Conservation (phyloP, 495 filamentous ascomycete genomes). For the Darksidea phi region DNA sequence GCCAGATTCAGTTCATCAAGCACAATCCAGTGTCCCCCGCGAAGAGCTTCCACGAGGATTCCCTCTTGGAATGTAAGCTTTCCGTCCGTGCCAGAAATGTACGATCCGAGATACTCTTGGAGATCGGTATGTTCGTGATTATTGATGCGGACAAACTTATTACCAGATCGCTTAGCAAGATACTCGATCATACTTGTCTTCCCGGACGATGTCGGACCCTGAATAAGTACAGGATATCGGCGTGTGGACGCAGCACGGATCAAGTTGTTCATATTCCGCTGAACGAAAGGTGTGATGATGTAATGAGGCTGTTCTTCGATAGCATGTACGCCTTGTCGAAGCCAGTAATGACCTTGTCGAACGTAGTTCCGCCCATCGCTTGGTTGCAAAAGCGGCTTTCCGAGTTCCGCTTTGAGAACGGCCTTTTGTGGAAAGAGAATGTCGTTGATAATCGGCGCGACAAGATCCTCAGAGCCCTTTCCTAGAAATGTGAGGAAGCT, state of each 20-base stretch:
- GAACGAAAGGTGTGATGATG: conserved; percentile 93
- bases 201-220: conserved; percentile 93
- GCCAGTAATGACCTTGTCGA: conserved; percentile 91
- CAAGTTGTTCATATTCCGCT: conserved; percentile 89
- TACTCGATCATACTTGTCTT: conserved; percentile 99
- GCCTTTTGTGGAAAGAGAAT: conserved; percentile 68
- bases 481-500: conserved; percentile 87
- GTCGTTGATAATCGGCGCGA: conserved; percentile 74
- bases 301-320: conserved; percentile 80
- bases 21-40: conserved; percentile 96
- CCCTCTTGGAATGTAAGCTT: conserved; percentile 89
- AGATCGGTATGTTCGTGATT: conserved; percentile 99
- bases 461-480: conserved; percentile 69
- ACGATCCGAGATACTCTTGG: conserved; percentile 95
- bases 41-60: conserved; percentile 84
- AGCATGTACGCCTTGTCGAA: conserved; percentile 65
- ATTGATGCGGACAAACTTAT: conserved; percentile 97
- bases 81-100: conserved; percentile 81
- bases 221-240: conserved; percentile 90
- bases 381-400: conserved; percentile 71
- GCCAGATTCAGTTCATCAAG: conserved; percentile 96
- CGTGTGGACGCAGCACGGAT: conserved; percentile 88
- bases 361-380: conserved; percentile 74
- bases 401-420: conserved; percentile 63
- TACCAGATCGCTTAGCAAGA: conserved; percentile 89